These are phyloP conservation scores for Sporothrix protearum DNA, from an alignment of 2,329 filamentous ascomycete species.

Conservation along the genomic window DNA sequence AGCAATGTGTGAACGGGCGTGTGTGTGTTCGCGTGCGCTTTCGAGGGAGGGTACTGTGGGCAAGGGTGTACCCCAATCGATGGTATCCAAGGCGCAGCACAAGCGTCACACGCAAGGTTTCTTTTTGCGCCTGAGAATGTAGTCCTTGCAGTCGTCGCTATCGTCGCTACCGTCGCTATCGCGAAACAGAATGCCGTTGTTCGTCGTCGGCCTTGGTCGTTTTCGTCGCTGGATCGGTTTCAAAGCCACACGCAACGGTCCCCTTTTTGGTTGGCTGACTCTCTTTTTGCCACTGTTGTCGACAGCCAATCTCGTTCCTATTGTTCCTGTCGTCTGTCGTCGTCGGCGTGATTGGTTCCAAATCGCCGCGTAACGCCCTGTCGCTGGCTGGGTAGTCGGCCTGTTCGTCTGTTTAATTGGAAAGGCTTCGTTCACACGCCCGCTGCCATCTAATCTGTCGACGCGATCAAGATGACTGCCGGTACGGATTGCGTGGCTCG, in stretches of 20 bases:
- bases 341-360: constrained; percentile 5
- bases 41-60: neutral
- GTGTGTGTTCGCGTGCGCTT: neutral
- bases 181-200: neutral
- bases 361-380: neutral
- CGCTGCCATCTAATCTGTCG: neutral
- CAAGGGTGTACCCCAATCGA: neutral
- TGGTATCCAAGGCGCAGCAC: neutral
- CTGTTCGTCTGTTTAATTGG: neutral
- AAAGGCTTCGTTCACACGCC: neutral
- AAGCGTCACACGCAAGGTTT: neutral
- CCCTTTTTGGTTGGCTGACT: neutral
- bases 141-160: neutral
- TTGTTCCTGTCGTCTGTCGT: neutral
- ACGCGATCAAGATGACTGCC: constrained; percentile 4
- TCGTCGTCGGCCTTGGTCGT: neutral
- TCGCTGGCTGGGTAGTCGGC: neutral
- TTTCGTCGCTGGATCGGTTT: neutral
- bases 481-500: constrained; percentile 12
- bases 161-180: neutral
- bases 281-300: neutral
- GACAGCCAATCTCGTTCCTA: neutral
- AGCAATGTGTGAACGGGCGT: neutral
- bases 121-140: neutral
- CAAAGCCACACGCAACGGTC: neutral